Base-by-base conservation (phyloP, 2,329 filamentous ascomycete genomes). In the Apiospora pterosperma region DNA sequence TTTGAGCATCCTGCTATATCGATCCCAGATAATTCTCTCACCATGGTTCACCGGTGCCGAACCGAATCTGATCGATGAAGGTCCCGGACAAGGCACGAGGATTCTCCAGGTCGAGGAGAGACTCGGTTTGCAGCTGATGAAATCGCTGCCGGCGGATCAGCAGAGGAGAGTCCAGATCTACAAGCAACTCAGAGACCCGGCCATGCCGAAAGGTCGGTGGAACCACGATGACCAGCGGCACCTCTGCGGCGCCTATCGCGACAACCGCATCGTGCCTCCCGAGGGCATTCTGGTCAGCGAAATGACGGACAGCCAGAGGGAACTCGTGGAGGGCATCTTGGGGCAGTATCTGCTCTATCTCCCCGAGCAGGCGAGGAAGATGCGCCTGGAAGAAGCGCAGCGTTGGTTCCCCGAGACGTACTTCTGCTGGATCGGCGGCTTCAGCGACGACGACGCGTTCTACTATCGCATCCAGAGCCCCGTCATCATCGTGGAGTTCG, bases 21-120 rank as follows among this genome's bases (percentile, higher is more conserved):
- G 80, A 36, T 76, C 78, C 0, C 89, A 92, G 73, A 88, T 93
- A 59, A 79, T 92, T 44, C 81, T 92, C 3, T 88, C 87, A 0
- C 92, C 92, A 0, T 92, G 88, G 77, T 95, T 95, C 76, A 92
- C 90, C 0, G 92, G 92, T 62, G 92, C 92, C 0, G 92, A 94
- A 76, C 92, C 92, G 0, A 93, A 93, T 70, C 72, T 88, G 39
- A 90, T 93, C 69, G 90, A 93, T 68, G 75, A 76, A 0, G 90
- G 90, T 0, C 84, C 83, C 0, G 82, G 87, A 73, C 77, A 78
- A 1, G 90, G 90, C 6, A 91, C 88, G 0, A 79, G 84, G 3
- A 91, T 93, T 62, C 76, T 93, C 34, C 80, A 89, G 39, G 78
- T 77, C 6, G 90, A 93, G 71, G 90, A 91, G 59, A 75, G 76